Evolutionary conservation across 495 filamentous ascomycete genomes (phyloP), one percentile per base, ranked within the genome.

Genomic region (Aspergillus asperescens): DNA sequence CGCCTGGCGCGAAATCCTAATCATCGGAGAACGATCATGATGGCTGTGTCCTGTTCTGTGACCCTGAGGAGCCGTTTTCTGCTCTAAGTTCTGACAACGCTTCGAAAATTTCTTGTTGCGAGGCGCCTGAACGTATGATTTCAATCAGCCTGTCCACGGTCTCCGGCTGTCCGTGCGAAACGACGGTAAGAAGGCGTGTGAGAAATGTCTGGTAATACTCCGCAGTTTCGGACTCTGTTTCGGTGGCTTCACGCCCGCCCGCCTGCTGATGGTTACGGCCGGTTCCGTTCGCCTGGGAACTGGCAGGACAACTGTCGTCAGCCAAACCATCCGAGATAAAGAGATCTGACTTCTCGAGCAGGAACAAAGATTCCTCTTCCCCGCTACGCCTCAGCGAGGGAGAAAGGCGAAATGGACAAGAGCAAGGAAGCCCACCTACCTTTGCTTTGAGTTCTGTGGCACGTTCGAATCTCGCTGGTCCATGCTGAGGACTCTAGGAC

Each of bases 111-210:
- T 68, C 55, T 42, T 56, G 28, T 15, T 67, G 49, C 12, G 68
- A 68, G 22, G 64, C 68, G 18, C 67, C 65, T 9, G 68, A 59
- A 28, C 69, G 70, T 45, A 73, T 67, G 43, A 60, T 44, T 4
- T 58, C 40, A 41, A 73, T 47, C 37, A 73, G 25, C n/a, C 37
- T 59, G 32, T 48, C 28, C 1, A 73, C 54, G 0, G 59, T 40
- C 25, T 55, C 62, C 25, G 60, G 55, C 16, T 67, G 55, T 18
- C 61, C 63, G 5, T 62, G 53, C 8, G 58, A 55, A 39, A 73
- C 59, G 16, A 69, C 22, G 10, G 46, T 48, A 15, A 73, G 31
- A 28, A 73, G 57, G 10, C 62, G 63, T n/a, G 60, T 48, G 29
- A 71, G 59, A 31, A 70, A 62, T 13, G 42, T 47, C 25, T 56